Evolutionary conservation across 441 rosid genomes (phyloP).

Genomic region (Adansonia madagascariensis): DNA sequence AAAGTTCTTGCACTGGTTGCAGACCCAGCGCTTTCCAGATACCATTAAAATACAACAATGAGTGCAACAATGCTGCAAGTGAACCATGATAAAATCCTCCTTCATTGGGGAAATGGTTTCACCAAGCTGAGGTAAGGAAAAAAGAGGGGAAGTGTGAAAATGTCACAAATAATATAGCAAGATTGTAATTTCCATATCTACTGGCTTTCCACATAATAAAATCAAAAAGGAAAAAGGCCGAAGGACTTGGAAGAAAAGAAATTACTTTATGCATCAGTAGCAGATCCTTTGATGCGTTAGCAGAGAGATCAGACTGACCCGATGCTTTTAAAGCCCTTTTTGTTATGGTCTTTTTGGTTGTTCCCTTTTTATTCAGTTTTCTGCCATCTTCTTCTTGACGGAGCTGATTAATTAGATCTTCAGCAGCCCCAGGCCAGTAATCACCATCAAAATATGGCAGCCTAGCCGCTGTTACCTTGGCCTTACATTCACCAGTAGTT

Average conservation of each 20-base stretch:
- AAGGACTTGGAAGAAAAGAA: conserved; percentile 30
- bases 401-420: conserved; percentile 91
- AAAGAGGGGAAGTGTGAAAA: conserved; percentile 16
- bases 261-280: conserved; percentile 93
- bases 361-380: conserved; percentile 90
- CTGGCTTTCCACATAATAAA: background rate
- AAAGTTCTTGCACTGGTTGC: conserved; percentile 94
- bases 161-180: background rate
- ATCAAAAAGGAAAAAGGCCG: background rate
- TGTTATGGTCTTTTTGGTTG: conserved; percentile 78
- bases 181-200: background rate
- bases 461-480: conserved; percentile 96
- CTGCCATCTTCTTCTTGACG: conserved; percentile 96
- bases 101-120: conserved; percentile 98
- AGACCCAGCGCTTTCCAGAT: conserved; percentile 89
- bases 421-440: conserved; percentile 99
- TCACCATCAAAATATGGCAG: conserved; percentile 99
- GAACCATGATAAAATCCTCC: conserved; percentile 99
- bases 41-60: conserved; percentile 95
- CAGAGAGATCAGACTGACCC: conserved; percentile 96
- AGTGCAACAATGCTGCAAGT: conserved; percentile 86
- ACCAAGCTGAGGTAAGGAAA: conserved; percentile 70
- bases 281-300: conserved; percentile 94
- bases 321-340: conserved; percentile 98
- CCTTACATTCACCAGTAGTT: conserved; percentile 83